Evolutionary conservation across 2,329 filamentous ascomycete genomes (phyloP).

Genomic region (Alternaria panax): DNA sequence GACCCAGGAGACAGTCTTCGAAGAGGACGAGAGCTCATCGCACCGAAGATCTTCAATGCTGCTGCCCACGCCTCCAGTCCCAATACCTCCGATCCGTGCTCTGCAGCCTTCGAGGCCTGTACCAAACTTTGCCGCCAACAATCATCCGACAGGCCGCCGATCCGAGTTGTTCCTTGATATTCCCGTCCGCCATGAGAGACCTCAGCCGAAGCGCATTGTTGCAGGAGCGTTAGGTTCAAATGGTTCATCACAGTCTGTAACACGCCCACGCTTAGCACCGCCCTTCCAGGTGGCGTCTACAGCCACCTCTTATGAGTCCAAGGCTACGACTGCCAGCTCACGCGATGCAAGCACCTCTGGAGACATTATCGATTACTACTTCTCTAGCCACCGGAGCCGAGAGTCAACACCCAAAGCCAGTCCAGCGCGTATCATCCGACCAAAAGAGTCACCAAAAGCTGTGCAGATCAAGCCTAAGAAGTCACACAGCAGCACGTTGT

Average conservation of each 20-base stretch:
- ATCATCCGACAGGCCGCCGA: conserved; percentile 16
- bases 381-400: conserved; percentile 26
- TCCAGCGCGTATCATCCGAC: conserved; percentile 16
- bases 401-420: conserved; percentile 25
- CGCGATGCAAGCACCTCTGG: conserved; percentile 30
- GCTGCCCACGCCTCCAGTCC: conserved; percentile 42
- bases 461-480: conserved; percentile 33
- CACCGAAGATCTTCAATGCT: conserved; percentile 38
- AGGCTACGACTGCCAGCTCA: conserved; percentile 30
- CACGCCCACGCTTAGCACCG: conserved; percentile 21
- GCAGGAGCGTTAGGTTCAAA: conserved; percentile 13
- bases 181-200: conserved; percentile 40
- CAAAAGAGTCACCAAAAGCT: conserved; percentile 29
- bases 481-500: conserved; percentile 38
- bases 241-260: conserved; percentile 17
- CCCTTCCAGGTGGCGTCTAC: conserved; percentile 21
- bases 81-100: conserved; percentile 44
- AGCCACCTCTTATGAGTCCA: conserved; percentile 26
- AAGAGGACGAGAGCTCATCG: conserved; percentile 42
- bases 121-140: conserved; percentile 17
- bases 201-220: conserved; percentile 26
- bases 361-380: conserved; percentile 50
- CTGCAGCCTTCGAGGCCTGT: conserved; percentile 40
- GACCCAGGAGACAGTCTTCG: conserved; percentile 49
- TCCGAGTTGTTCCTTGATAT: conserved; percentile 45